Evolutionary conservation across 2,329 filamentous ascomycete species (phyloP), one percentile per base, ranked within the genome.

Genomic region (Aspergillus niger): DNA sequence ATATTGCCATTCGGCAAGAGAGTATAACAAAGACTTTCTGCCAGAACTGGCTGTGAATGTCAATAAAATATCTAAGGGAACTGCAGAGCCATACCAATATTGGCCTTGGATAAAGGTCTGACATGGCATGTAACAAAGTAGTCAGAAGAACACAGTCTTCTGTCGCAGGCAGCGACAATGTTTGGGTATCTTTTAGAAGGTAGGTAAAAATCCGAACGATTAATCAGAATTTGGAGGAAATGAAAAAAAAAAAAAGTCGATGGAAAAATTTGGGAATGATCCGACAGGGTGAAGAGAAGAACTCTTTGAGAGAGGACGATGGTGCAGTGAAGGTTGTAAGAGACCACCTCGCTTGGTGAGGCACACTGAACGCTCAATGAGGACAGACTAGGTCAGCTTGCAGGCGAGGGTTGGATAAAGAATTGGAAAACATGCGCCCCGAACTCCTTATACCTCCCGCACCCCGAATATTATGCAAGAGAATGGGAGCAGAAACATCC

Each of bases 101-200:
- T 36, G 32, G 0, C 32, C 13, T 36, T 5, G 32, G 32, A 15
- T 36, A 13, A 6, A 36, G 5, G 32, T 13, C 11, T 11, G 5
- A 36, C 11, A 13, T 1, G 32, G 32, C 32, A 13, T 36, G 5
- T 13, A 36, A 36, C 4, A 13, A 15, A 13, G 3, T 26, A 15
- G 4, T 36, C 30, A 50, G 28, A 41, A 43, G n/a, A 57, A 44
- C 15, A 39, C 36, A 54, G 57, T 17, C 44, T 15, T 17, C 26
- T 7, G 32, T 26, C 38, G 32, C 49, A 57, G 4, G 24, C 26
- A 32, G 30, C 28, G 24, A 54, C 41, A 36, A 65, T 67, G 64
- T n/a, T 53, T 70, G 70, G 70, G 70, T 72, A 73, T 73, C 68
- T 72, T 72, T 55, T 54, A 53, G 50, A 61, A 59, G 57, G 58